Percentiles rank a stretch among this genome's conserved stretches.
phyloP scores from a whole-genome alignment of 2,329 filamentous ascomycete genomes.

The Trichophyton benhamiae region DNA sequence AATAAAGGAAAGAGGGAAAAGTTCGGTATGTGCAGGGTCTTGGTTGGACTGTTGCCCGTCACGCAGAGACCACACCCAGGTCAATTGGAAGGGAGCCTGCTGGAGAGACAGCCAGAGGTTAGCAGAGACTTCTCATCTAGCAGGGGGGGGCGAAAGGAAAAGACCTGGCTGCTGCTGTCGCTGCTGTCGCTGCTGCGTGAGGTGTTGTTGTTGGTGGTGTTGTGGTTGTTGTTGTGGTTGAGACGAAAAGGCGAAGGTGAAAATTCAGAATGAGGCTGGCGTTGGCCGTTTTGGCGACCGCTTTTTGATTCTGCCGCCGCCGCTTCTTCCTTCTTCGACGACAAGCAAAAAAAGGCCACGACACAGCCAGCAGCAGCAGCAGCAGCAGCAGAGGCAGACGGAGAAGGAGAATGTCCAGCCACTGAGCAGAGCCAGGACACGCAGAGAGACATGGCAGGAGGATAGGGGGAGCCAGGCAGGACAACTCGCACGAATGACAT shows the following conservation, averaged over 20 bases:
- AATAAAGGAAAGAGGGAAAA: neutral
- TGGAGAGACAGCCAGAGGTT: neutral
- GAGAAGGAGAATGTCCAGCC: neutral
- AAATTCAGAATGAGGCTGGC: constrained; percentile 7
- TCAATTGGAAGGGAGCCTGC: neutral
- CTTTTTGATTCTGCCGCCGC: neutral
- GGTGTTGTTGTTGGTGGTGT: neutral
- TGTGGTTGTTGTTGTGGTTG: neutral
- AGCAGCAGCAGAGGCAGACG: too few species aligned
- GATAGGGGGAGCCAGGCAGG: neutral
- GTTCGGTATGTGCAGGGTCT: neutral
- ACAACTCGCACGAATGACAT: neutral
- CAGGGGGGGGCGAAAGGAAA: neutral
- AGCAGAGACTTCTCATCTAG: neutral
- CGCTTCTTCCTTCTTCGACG: neutral
- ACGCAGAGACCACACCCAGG: neutral
- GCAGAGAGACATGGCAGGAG: neutral
- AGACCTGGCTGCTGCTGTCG: neutral
- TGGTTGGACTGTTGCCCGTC: neutral
- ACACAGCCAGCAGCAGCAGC: neutral
- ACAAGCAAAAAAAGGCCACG: neutral
- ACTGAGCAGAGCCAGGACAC: neutral
- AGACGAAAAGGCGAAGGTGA: neutral
- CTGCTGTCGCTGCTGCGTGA: neutral
- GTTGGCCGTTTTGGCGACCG: neutral